These are phyloP conservation scores for Pharus latifolius DNA, from an alignment of 176 grass and related monocot genomes.

Conservation along the genomic window DNA sequence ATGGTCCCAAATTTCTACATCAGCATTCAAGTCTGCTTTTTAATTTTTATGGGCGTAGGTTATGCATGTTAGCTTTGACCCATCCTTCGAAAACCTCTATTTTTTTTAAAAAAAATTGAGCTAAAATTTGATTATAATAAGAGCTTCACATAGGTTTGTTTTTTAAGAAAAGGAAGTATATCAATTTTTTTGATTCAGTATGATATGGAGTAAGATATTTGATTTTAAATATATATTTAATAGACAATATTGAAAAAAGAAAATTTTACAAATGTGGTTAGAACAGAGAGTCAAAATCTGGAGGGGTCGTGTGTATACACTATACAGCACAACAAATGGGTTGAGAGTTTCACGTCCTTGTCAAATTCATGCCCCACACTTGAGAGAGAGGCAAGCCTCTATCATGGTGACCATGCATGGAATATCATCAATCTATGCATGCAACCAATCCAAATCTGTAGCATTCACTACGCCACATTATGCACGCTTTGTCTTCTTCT, in stretches of 20 bases:
- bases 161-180: no score
- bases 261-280: no score
- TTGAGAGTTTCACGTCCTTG: background rate
- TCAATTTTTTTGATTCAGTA: background rate
- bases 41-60: background rate
- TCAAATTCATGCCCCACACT: background rate
- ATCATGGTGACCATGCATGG: background rate
- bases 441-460: background rate
- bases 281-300: no score
- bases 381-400: background rate
- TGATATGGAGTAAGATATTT: background rate
- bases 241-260: no score
- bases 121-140: no score
- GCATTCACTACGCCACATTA: no score
- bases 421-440: background rate
- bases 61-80: slow-evolving; percentile 18
- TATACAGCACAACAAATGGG: background rate
- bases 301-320: no score
- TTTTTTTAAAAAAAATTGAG: no score
- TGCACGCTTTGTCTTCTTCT: no score
- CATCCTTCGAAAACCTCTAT: background rate
- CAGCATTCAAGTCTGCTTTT: background rate
- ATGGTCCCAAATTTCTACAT: slow-evolving; percentile 7
- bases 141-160: no score
- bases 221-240: no score